Evolutionary conservation across 495 filamentous ascomycete genomes (phyloP).

Genomic region (Penicillium argentinense): DNA sequence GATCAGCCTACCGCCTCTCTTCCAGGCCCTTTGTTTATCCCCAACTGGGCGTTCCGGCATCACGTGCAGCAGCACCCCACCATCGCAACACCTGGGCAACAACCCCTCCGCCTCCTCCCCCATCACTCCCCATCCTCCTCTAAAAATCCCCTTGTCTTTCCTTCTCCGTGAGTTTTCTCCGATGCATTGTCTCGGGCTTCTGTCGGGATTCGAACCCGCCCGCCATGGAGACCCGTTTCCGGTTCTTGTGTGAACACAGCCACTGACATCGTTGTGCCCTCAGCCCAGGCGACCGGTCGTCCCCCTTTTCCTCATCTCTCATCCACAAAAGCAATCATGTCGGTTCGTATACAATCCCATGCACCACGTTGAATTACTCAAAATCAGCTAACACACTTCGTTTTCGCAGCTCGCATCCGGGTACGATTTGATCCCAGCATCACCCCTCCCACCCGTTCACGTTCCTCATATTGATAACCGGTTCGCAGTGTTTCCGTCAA

Average conservation of each 20-base stretch:
- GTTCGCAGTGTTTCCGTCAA: constrained; percentile 68
- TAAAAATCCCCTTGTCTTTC: constrained; percentile 19
- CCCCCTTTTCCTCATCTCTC: constrained; percentile 23
- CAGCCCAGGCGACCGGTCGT: constrained; percentile 29
- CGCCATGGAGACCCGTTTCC: not conserved
- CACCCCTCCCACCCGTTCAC: constrained; percentile 6
- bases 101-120: constrained; percentile 41
- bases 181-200: not conserved
- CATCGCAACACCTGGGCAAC: constrained; percentile 39
- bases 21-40: constrained; percentile 24
- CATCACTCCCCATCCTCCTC: constrained; percentile 28
- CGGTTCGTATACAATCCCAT: constrained; percentile 28
- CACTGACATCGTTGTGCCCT: constrained; percentile 34
- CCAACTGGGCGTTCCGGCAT: constrained; percentile 17
- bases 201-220: not conserved
- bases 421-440: constrained; percentile 28
- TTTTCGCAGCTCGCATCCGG: constrained; percentile 45
- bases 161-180: constrained; percentile 13
- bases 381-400: not conserved
- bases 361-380: not conserved
- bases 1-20: too few relatives aligned
- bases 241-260: constrained; percentile 16
- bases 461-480: constrained; percentile 22
- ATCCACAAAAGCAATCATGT: constrained; percentile 39
- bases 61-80: constrained; percentile 37